Evolutionary conservation across 139 green algal genomes (phyloP).

Genomic region (Coccomyxa sp.): DNA sequence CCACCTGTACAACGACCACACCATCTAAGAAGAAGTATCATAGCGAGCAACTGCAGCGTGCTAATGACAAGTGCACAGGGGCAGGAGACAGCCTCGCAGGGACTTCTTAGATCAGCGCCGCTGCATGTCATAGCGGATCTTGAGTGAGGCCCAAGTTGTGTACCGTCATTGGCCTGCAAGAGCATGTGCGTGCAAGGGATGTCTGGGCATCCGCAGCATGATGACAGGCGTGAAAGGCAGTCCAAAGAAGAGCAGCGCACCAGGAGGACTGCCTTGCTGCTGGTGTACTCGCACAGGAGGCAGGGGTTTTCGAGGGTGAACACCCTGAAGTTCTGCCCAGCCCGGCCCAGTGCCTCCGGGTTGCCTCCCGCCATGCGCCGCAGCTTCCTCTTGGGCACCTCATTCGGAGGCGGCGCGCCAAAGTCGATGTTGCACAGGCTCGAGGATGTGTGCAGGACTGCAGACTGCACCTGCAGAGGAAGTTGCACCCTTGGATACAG

Average conservation of each 20-base stretch:
- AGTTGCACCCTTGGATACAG: no score
- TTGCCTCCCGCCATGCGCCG: background rate
- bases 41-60: background rate
- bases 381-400: background rate
- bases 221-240: background rate
- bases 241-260: background rate
- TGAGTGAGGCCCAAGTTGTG: background rate
- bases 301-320: conserved; percentile 16
- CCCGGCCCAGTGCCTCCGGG: background rate
- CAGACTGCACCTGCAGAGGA: background rate
- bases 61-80: background rate
- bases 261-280: conserved; percentile 2
- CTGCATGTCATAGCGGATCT: no score
- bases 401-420: background rate
- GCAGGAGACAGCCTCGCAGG: background rate
- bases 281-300: conserved; percentile 10
- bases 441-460: background rate
- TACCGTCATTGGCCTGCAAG: background rate
- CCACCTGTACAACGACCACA: conserved; percentile 28
- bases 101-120: background rate
- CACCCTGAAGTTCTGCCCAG: conserved; percentile 23
- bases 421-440: conserved; percentile 19
- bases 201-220: no score
- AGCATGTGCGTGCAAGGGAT: no score
- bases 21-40: background rate